Evolutionary conservation across 257 asterid genomes (phyloP), one percentile per base, ranked within the genome.

Genomic region (Scutellaria barbata): DNA sequence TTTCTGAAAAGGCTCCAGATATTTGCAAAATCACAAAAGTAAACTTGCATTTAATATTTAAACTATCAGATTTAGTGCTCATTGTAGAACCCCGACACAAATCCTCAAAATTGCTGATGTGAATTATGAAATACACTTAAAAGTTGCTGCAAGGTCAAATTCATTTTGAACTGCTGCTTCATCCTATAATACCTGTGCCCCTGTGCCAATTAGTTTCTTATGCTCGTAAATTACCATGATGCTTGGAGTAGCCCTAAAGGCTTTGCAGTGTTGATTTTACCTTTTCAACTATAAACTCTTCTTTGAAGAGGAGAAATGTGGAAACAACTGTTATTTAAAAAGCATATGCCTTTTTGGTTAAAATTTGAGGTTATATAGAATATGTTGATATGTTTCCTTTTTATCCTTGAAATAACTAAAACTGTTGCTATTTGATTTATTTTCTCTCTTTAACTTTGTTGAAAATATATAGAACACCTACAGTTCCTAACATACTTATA

Each of bases 391-490:
- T 30, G 35, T 30, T 30, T 30, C 35, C 35, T 30, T 30, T 30
- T 30, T 30, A 30, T 30, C 35, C 35, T 30, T 3, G 35, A 30
- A 30, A 30, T 30, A 30, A 4, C 6, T 41, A 14, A 25, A 8
- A 10, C 55, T 9, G 20, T 58, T 46, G 43, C 11, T 46, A 14
- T 41, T 11, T 51, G 64, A 62, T 61, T 11, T 52, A 9, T 16
- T 9, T 77, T 46, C 22, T 8, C 13, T 9, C 2, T 11, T 18
- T 33, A 39, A 57, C 30, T 63, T 59, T 69, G 74, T 41, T 16
- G 16, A 12, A 71, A 5, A 48, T 52, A 55, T 35, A 66, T 60
- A 30, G 41, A 71, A 11, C 80, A 48, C 66, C 63, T 52, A 12
- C 59, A 20, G 39, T 33, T 63, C 53, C 69, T 69, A 33, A 74